Percentiles rank a stretch among this genome's conserved stretches.
phyloP scores from a whole-genome alignment of 768 basidiomycete species.

The Lactifluus subvellereus region DNA sequence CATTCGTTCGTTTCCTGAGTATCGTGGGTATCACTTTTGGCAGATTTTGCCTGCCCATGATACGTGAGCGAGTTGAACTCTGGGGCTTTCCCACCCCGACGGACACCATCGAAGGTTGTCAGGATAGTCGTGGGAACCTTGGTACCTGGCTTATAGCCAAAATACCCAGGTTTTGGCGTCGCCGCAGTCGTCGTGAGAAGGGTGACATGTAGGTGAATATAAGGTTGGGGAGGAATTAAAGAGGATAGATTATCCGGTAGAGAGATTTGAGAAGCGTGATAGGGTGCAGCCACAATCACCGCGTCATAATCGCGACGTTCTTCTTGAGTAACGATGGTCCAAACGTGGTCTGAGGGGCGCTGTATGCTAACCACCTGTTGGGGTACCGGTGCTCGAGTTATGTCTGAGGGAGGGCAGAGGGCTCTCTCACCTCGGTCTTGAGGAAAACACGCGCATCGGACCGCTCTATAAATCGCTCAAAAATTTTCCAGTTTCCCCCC shows the following conservation, averaged over 20 bases:
- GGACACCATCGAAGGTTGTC: slow-evolving; percentile 61
- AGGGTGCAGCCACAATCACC: slow-evolving; percentile 84
- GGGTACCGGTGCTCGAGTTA: slow-evolving; percentile 24
- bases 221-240: slow-evolving; percentile 63
- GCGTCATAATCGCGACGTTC: slow-evolving; percentile 52
- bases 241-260: slow-evolving; percentile 44
- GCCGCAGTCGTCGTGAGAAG: slow-evolving; percentile 73
- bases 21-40: slow-evolving; percentile 33
- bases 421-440: slow-evolving; percentile 52
- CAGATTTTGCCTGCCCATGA: slow-evolving; percentile 37
- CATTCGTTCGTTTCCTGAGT: slow-evolving; percentile 37
- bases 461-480: slow-evolving; percentile 68
- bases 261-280: slow-evolving; percentile 57
- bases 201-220: slow-evolving; percentile 84
- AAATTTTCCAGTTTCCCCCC: slow-evolving; percentile 83
- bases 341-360: slow-evolving; percentile 34
- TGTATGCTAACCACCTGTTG: slow-evolving; percentile 37
- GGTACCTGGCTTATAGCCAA: slow-evolving; percentile 43
- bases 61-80: slow-evolving; percentile 88
- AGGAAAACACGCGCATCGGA: slow-evolving; percentile 68
- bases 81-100: slow-evolving; percentile 52
- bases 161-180: slow-evolving; percentile 58
- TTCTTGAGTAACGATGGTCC: slow-evolving; percentile 46
- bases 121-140: slow-evolving; percentile 59
- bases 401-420: not conserved